phyloP scores from a whole-genome alignment of 306 rosid species.

The Biancaea sappan region DNA sequence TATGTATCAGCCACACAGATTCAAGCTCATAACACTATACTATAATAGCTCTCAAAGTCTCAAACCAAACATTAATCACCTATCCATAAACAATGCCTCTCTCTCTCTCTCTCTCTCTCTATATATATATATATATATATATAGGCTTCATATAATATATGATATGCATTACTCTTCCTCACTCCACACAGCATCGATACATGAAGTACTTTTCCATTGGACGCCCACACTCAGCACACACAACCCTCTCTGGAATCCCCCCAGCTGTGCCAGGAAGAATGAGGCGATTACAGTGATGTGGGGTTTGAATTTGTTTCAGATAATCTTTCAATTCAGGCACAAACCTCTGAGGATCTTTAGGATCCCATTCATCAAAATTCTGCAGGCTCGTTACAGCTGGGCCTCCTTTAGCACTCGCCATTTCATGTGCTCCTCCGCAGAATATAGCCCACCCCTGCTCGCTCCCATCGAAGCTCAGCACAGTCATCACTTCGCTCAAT shows the following conservation, averaged over 20 bases:
- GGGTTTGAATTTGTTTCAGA: constrained; percentile 4
- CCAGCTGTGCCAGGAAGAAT: constrained; percentile 35
- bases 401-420: constrained; percentile 17
- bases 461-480: constrained; percentile 32
- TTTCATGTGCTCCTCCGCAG: constrained; percentile 20
- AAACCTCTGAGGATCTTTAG: neutral
- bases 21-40: neutral
- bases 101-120: neutral
- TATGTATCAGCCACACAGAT: neutral
- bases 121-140: too few relatives aligned
- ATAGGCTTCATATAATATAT: too few relatives aligned
- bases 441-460: constrained; percentile 38
- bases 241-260: constrained; percentile 34
- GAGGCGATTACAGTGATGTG: constrained; percentile 35
- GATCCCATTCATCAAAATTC: neutral
- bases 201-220: constrained; percentile 34
- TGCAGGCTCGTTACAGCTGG: neutral
- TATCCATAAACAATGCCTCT: neutral
- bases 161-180: neutral
- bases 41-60: too few relatives aligned
- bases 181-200: constrained; percentile 38
- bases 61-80: neutral
- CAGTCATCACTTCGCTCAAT: constrained; percentile 24
- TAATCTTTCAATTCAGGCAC: constrained; percentile 9
- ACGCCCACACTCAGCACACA: constrained; percentile 39